A percentile compares a stretch with the other conserved stretches of the same genome.
These are phyloP conservation scores for Taphrina populina DNA, from an alignment of 1,139 yeast genomes.

Conservation along the genomic window DNA sequence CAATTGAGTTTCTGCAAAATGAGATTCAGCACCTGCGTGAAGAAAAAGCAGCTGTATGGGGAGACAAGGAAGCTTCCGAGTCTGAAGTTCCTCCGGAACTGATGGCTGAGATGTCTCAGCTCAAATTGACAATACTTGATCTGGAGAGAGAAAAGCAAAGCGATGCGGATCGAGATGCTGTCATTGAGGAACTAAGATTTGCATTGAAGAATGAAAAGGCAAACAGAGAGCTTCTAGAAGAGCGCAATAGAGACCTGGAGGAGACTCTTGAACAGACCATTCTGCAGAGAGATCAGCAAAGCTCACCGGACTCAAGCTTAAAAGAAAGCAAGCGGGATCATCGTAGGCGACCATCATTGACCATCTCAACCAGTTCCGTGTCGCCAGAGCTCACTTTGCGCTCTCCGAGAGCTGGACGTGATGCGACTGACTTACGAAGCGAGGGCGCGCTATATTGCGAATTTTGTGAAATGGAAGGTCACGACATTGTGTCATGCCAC, in stretches of 20 bases:
- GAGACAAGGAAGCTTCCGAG: background rate
- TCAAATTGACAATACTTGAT: background rate
- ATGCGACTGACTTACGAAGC: slow-evolving; percentile 2
- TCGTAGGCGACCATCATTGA: background rate
- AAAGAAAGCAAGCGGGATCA: background rate
- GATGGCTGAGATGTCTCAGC: background rate
- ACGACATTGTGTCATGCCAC: slow-evolving; percentile 23
- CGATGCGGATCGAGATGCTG: background rate
- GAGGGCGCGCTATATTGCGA: slow-evolving; percentile 20
- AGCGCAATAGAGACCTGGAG: slow-evolving; percentile 9
- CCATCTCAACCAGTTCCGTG: background rate
- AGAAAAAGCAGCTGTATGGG: slow-evolving; percentile 4
- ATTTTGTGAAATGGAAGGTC: slow-evolving; percentile 21
- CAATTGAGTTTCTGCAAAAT: slow-evolving; percentile 26
- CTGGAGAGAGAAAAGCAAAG: background rate
- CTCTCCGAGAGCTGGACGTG: slow-evolving; percentile 19
- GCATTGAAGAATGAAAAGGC: slow-evolving; percentile 11
- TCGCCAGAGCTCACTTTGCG: slow-evolving; percentile 13
- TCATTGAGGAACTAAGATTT: background rate
- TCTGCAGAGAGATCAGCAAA: slow-evolving; percentile 2
- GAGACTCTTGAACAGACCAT: slow-evolving; percentile 15
- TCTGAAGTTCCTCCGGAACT: background rate
- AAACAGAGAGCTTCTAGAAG: slow-evolving; percentile 2
- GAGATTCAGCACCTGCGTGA: slow-evolving; percentile 21
- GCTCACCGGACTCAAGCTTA: background rate